Conservation (phyloP, 352 stramenopile species). For the Phytophthora sansomeana region DNA sequence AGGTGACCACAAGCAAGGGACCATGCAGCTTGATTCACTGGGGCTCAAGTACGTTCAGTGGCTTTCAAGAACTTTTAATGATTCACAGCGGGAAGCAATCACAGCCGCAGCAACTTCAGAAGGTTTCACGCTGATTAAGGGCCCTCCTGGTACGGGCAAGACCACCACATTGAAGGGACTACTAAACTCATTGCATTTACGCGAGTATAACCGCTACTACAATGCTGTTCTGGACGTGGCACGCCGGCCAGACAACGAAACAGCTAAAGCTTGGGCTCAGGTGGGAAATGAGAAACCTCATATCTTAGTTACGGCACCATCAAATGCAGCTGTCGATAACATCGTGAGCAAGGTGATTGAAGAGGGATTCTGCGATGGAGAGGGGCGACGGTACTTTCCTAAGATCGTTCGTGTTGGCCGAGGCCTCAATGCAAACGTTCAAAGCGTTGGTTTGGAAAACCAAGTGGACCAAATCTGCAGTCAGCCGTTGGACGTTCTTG, state of each 20-base stretch:
- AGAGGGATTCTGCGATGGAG: constrained; percentile 95
- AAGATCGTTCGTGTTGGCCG: constrained; percentile 95
- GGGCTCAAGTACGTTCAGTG: constrained; percentile 84
- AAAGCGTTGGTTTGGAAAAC: constrained; percentile 82
- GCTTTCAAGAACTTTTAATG: constrained; percentile 86
- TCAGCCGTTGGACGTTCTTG: constrained; percentile 74
- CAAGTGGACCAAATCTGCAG: constrained; percentile 88
- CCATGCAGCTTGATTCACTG: constrained; percentile 85
- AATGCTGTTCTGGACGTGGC: constrained; percentile 89
- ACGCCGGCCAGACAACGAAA: constrained; percentile 79
- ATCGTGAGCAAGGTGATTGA: constrained; percentile 97
- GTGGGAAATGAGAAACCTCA: constrained; percentile 93
- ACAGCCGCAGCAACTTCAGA: constrained; percentile 84
- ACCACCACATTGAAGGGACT: constrained; percentile 93
- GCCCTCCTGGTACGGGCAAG: constrained; percentile 90
- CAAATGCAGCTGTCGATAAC: constrained; percentile 97
- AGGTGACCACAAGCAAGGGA: constrained; percentile 67
- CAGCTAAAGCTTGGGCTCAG: constrained; percentile 78
- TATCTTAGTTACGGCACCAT: constrained; percentile 93
- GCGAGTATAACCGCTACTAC: constrained; percentile 94
- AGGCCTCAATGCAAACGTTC: constrained; percentile 76
- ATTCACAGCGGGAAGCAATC: constrained; percentile 92
- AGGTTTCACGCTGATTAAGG: constrained; percentile 94
- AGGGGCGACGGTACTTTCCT: constrained; percentile 94
- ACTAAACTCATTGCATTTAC: constrained; percentile 92